Conservation (phyloP, 176 grass and related monocot species). For the Pontederia paniculata region DNA sequence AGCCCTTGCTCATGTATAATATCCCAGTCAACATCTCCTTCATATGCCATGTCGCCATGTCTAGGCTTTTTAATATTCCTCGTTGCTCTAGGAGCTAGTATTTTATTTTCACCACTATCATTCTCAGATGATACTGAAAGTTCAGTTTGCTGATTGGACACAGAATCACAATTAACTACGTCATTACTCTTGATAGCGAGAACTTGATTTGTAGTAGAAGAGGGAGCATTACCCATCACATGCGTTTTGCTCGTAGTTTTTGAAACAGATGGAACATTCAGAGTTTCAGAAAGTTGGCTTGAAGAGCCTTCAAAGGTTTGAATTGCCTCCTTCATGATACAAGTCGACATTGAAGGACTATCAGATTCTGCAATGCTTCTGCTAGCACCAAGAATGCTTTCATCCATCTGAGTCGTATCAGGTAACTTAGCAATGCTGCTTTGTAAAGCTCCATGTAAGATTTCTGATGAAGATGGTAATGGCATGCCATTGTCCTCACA, state of each 20-base stretch:
- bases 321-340: no score
- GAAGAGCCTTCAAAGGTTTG: no score
- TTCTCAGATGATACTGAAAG: conserved; percentile 20
- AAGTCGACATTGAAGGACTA: no score
- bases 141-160: conserved; percentile 28
- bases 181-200: background rate
- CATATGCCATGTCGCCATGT: conserved; percentile 89
- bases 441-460: conserved; percentile 12
- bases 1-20: conserved; percentile 63
- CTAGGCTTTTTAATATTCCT: conserved; percentile 54
- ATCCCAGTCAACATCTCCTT: conserved; percentile 86
- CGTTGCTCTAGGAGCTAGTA: conserved; percentile 28
- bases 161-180: conserved; percentile 14
- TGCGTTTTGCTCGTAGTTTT: background rate
- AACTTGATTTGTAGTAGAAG: conserved; percentile 4
- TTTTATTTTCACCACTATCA: conserved; percentile 33
- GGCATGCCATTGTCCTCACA: conserved; percentile 17
- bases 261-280: background rate
- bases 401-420: conserved; percentile 1
- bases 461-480: conserved; percentile 10
- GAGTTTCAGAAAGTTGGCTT: background rate
- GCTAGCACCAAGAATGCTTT: background rate
- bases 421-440: conserved; percentile 1
- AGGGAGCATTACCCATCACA: conserved; percentile 9
- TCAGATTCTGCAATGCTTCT: no score